These are phyloP conservation scores for Aphanomyces invadans DNA, from an alignment of 352 stramenopile species.

Conservation along the genomic window DNA sequence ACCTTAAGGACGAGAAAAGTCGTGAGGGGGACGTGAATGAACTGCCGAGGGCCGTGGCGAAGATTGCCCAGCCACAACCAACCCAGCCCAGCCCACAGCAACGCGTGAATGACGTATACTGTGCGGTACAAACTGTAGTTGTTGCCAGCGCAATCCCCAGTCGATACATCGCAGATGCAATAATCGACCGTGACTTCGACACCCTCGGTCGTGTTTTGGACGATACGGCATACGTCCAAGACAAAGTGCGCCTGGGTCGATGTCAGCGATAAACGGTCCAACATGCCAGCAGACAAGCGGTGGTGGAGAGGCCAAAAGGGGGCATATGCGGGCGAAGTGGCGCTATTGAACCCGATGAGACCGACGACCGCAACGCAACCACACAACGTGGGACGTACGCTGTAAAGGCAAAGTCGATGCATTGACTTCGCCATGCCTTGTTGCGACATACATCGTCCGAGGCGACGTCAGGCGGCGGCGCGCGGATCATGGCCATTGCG, in stretches of 20 bases:
- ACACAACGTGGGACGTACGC: no score
- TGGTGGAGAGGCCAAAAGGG: no score
- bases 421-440: not conserved
- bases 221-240: not conserved
- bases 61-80: not conserved
- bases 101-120: not conserved
- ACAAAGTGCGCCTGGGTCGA: not conserved
- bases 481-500: not conserved
- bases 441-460: no score
- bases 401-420: not conserved
- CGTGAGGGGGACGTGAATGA: not conserved
- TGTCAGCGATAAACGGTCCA: not conserved
- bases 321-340: no score
- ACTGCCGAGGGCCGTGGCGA: not conserved
- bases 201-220: not conserved
- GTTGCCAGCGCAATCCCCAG: not conserved
- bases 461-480: no score
- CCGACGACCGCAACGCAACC: no score
- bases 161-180: not conserved
- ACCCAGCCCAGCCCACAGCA: not conserved
- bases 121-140: not conserved
- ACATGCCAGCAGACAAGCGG: no score
- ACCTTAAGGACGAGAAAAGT: not conserved
- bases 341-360: no score
- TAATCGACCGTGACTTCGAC: not conserved